Evolutionary conservation across 2,329 filamentous ascomycete genomes (phyloP).

Genomic region (Penicillium janthinellum): DNA sequence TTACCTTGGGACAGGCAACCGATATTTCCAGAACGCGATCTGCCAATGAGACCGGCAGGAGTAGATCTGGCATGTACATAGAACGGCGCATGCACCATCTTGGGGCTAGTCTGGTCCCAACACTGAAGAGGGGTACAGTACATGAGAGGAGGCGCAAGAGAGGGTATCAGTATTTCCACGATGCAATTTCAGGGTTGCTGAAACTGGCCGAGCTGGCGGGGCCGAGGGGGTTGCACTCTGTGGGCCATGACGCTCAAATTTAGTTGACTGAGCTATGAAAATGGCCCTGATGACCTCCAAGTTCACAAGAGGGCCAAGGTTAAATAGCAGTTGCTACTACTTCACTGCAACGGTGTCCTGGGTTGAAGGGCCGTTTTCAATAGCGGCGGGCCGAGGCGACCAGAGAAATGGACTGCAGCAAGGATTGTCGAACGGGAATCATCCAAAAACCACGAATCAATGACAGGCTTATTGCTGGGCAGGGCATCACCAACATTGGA

Average conservation of each 20-base stretch:
- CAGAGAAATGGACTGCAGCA: constrained; percentile 1
- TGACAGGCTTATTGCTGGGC: constrained; percentile 7
- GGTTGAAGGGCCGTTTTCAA: constrained; percentile 11
- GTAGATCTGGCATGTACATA: constrained; percentile 17
- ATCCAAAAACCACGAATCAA: constrained; percentile 14
- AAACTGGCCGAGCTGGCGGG: constrained; percentile 23
- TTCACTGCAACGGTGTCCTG: constrained; percentile 14
- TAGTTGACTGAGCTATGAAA: background rate
- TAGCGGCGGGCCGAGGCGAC: background rate
- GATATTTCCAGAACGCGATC: constrained; percentile 11
- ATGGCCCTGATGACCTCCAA: background rate
- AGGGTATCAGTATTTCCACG: constrained; percentile 9
- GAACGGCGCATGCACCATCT: constrained; percentile 17
- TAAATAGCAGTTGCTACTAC: background rate
- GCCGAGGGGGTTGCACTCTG: background rate
- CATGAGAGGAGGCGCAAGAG: constrained; percentile 7
- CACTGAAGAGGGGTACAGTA: constrained; percentile 10
- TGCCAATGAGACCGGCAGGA: constrained; percentile 14
- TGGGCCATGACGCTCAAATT: background rate
- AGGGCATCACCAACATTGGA: constrained; percentile 12
- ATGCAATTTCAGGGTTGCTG: constrained; percentile 23
- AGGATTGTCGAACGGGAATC: constrained; percentile 15
- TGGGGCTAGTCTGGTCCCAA: constrained; percentile 12
- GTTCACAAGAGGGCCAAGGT: constrained; percentile 11
- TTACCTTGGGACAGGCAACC: constrained; percentile 10